Base-by-base conservation (phyloP, 1,284 basidiomycete genomes). In the Marasmius tenuissimus region DNA sequence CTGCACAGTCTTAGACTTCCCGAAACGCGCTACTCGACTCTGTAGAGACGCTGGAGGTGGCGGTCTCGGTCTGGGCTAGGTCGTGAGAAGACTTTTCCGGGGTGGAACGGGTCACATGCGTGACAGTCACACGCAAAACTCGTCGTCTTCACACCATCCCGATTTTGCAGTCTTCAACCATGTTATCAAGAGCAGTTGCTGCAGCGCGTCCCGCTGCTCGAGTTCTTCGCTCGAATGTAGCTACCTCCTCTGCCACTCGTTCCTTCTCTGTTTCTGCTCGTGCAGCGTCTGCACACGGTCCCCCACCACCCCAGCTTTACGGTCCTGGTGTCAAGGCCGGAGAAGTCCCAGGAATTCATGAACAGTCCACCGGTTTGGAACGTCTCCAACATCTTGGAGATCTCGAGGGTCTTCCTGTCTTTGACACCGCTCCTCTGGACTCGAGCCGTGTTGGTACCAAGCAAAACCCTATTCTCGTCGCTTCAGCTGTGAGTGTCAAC, bases 351-450 rank as follows among this genome's bases (percentile, higher is more conserved):
- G 92, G 91, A 65, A 92, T 94, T 78, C 84, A 91, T 72, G 84
- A 93, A 69, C 97, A 99, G 80, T 87, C 96, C 35, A 99, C 97
- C 68, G 96, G 97, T 88, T 84, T 98, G 64, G 96, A 98, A 79
- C 93, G 97, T 77, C 88, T 96, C 74, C 94, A 99, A 80, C 81
- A 97, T 57, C 79, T 98, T 63, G 94, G 93, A 72, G 89, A 93
- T 68, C 82, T 96, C 72, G 87, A 96, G 78, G 96, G 96, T 61
- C 79, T 94, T 58, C 90, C 95, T 52, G 88, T 96, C 60, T 99
- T 98, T 81, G 96, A 98, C 78, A 85, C 91, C 75, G 85, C 87
- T 67, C 93, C 96, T 52, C 85, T 98, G 66, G 89, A 95, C 73
- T 82, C 95, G 66, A 91, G 88, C 77, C 87, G 93, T 71, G 77